phyloP scores from a whole-genome alignment of 768 basidiomycete species.

The Amanita exitialis region DNA sequence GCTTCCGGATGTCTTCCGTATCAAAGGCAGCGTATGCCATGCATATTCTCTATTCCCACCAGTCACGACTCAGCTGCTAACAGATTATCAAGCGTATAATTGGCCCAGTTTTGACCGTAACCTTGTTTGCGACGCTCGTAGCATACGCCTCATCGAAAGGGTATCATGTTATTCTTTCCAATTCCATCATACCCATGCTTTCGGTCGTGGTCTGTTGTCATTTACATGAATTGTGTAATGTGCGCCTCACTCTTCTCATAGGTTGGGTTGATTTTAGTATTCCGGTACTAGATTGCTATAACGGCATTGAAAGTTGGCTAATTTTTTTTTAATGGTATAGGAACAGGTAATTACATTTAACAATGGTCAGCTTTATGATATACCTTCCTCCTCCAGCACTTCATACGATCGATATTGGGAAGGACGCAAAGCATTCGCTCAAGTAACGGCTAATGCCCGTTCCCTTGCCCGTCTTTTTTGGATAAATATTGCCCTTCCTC shows the following conservation, averaged over 20 bases:
- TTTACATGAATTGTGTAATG: not conserved
- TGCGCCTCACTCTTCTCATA: slow-evolving; percentile 15
- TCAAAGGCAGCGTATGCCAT: slow-evolving; percentile 69
- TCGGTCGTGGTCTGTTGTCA: slow-evolving; percentile 73
- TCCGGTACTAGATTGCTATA: slow-evolving; percentile 37
- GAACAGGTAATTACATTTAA: slow-evolving; percentile 39
- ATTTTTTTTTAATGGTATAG: slow-evolving; percentile 22
- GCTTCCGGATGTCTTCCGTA: slow-evolving; percentile 78
- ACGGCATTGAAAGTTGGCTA: not conserved
- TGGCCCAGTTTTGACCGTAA: slow-evolving; percentile 80
- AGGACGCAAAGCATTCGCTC: slow-evolving; percentile 76
- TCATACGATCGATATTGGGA: slow-evolving; percentile 87
- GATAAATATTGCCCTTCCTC: slow-evolving; percentile 67
- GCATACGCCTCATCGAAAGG: slow-evolving; percentile 52
- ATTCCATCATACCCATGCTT: slow-evolving; percentile 79
- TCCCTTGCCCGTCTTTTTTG: slow-evolving; percentile 73
- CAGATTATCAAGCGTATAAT: slow-evolving; percentile 65
- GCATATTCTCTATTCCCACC: not conserved
- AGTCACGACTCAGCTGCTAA: slow-evolving; percentile 5
- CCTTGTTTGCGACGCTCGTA: slow-evolving; percentile 55
- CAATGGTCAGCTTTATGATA: not conserved
- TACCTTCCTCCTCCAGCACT: slow-evolving; percentile 33
- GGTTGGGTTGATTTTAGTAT: slow-evolving; percentile 87
- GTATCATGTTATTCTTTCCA: slow-evolving; percentile 54
- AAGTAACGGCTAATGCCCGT: slow-evolving; percentile 62